Conservation (phyloP, 768 basidiomycete genomes). For the Tulasnella sp. region DNA sequence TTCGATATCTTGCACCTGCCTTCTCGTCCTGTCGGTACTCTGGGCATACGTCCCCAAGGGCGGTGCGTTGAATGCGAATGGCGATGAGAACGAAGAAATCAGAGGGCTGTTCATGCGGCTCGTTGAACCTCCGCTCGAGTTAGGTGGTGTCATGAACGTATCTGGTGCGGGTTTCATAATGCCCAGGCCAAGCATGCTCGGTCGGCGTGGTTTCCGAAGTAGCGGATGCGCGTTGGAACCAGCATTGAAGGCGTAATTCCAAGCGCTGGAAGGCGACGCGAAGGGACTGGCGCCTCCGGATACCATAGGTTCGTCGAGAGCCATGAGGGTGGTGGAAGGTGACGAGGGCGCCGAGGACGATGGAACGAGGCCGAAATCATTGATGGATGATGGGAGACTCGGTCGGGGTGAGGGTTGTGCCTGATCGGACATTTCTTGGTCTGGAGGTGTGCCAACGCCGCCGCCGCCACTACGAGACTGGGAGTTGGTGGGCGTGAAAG, state of each 20-base stretch:
- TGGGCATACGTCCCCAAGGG: neutral
- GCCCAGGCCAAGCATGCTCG: constrained; percentile 14
- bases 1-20: neutral
- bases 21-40: neutral
- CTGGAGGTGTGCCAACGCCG: constrained; percentile 10
- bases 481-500: neutral
- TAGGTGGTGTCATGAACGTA: too few relatives aligned
- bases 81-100: constrained; percentile 11
- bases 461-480: neutral
- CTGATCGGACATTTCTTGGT: constrained; percentile 15
- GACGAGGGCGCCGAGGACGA: constrained; percentile 18
- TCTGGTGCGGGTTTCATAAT: neutral
- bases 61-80: constrained; percentile 2
- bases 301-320: constrained; percentile 14
- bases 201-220: constrained; percentile 14
- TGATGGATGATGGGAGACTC: constrained; percentile 14
- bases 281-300: neutral
- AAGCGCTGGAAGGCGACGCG: neutral
- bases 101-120: constrained; percentile 12
- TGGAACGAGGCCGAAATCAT: constrained; percentile 16
- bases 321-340: constrained; percentile 14
- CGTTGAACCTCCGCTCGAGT: neutral
- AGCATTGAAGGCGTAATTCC: too few relatives aligned
- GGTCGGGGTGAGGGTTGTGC: constrained; percentile 16
- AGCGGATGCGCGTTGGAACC: constrained; percentile 13